These are phyloP conservation scores for Canariomyces notabilis DNA, from an alignment of 2,329 filamentous ascomycete genomes.

Conservation along the genomic window DNA sequence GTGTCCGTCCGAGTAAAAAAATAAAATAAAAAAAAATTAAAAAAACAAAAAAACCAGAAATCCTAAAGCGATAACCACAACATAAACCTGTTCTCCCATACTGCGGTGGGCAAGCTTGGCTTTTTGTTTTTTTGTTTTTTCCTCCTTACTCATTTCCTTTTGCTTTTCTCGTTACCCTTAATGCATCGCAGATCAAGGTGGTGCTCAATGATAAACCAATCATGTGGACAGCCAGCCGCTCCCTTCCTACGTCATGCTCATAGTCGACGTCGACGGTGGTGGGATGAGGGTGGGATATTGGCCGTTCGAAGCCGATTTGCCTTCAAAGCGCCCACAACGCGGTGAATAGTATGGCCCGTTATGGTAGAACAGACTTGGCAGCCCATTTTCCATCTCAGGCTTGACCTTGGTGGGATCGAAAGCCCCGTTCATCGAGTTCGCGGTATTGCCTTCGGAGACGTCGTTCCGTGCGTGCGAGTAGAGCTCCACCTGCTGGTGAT, in stretches of 20 bases:
- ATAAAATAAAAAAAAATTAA: neutral
- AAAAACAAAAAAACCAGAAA: constrained; percentile 3
- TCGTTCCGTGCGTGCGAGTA: constrained; percentile 37
- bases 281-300: constrained; percentile 50
- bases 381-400: constrained; percentile 42
- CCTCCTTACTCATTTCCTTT: neutral
- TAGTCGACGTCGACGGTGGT: constrained; percentile 36
- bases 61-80: neutral
- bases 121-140: neutral
- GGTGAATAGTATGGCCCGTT: constrained; percentile 36
- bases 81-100: neutral
- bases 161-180: neutral
- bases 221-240: neutral
- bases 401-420: constrained; percentile 44
- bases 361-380: constrained; percentile 45
- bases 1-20: neutral
- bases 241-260: constrained; percentile 37
- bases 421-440: constrained; percentile 31
- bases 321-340: constrained; percentile 48
- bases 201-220: neutral
- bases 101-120: neutral
- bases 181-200: neutral
- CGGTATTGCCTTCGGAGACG: constrained; percentile 26
- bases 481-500: constrained; percentile 42
- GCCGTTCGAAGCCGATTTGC: constrained; percentile 46